Conservation (phyloP, 1,284 basidiomycete genomes). For the Pholiota adiposa region DNA sequence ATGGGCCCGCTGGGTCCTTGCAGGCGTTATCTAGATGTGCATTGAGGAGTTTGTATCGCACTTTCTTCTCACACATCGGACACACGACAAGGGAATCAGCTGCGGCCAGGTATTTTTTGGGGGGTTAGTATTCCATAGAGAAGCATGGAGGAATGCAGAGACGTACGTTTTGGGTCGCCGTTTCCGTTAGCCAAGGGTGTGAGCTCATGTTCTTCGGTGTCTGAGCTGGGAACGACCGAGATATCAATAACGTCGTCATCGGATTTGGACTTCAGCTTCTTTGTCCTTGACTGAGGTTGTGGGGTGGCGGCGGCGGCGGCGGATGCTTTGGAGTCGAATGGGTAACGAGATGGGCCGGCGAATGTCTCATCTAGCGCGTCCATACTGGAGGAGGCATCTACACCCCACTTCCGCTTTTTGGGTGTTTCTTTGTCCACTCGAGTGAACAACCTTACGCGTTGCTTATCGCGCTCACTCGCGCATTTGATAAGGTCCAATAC, state of each 20-base stretch:
- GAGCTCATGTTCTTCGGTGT: conserved; percentile 35
- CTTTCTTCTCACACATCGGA: conserved; percentile 55
- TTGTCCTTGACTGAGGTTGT: conserved; percentile 22
- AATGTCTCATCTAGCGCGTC: conserved; percentile 5
- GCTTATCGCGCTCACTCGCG: conserved; percentile 26
- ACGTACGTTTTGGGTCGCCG: conserved; percentile 24
- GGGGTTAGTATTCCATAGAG: conserved; percentile 6
- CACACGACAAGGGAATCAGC: conserved; percentile 49
- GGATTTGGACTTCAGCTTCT: conserved; percentile 20
- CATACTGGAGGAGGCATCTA: conserved; percentile 19
- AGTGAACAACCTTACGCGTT: conserved; percentile 6
- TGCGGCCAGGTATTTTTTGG: conserved; percentile 17
- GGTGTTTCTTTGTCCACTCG: conserved; percentile 15
- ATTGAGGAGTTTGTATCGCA: conserved; percentile 55
- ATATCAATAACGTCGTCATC: conserved; percentile 18
- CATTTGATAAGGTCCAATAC: conserved; percentile 44
- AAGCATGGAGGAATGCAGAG: not conserved
- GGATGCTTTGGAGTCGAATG: conserved; percentile 19
- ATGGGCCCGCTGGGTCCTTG: conserved; percentile 30
- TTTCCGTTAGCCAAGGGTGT: conserved; percentile 11
- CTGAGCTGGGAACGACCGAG: conserved; percentile 34
- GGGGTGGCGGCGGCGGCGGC: conserved; percentile 14
- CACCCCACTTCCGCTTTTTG: conserved; percentile 35
- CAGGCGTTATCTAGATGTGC: conserved; percentile 63
- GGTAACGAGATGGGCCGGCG: conserved; percentile 17